Evolutionary conservation across 225 moss, liverwort and hornwort species (phyloP), one percentile per base, ranked within the genome.

Genomic region (Takakia lepidozioides): DNA sequence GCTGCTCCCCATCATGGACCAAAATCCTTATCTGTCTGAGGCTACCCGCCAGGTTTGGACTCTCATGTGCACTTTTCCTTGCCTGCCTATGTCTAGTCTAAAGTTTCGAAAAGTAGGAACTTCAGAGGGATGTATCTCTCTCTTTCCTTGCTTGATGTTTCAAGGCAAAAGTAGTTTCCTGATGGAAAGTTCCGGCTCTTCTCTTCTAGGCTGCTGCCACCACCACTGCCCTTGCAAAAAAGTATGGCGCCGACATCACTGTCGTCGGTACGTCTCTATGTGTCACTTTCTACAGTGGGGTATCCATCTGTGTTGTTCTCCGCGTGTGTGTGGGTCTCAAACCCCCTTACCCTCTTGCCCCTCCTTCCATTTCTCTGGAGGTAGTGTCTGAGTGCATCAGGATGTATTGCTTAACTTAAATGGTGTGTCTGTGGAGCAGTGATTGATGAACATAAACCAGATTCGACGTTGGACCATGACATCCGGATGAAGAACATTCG

Each of bases 191-290:
- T 65, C 64, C 53, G 61, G 65, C 65, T 68, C 51, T 62, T 68
- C 52, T 60, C 51, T 64, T 76, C 64, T 79, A 85, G 85, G 87
- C 92, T 45, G 79, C 87, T 43, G 87, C 87, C 76, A 74, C 76
- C 38, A 80, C 87, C 43, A 77, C 92, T 30, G 76, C 92, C 49
- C 76, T 87, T 64, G 92, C 92, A 38, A 84, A 67, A 35, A 87
- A 80, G 65, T 80, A 79, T 71, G 87, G 87, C 50, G 87, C 92
- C 46, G 87, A 92, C 56, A 87, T 92, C 55, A 92, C 92, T 41
- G 82, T 92, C 36, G 76, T 92, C 36, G 91, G 85, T 85, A 72
- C 48, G 75, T 56, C 8, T 18, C 43, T 43, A 42, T 61, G 29
- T 17, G 10, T n/a, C n/a, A n/a, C n/a, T n/a, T n/a, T n/a, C n/a